Conservation (phyloP, 768 basidiomycete species). For the Russula sp. region DNA sequence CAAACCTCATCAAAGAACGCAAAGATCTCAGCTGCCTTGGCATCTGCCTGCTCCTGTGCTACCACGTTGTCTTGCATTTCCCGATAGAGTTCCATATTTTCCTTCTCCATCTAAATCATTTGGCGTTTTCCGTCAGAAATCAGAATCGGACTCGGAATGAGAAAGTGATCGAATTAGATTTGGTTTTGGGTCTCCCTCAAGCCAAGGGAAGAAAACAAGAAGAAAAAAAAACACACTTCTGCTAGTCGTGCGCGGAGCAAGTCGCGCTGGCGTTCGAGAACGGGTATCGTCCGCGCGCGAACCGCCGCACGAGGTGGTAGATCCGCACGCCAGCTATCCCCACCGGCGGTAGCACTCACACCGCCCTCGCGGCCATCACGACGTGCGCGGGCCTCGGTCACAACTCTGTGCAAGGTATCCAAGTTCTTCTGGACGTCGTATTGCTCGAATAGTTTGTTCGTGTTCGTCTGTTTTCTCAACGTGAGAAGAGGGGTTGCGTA, state of each 20-base stretch:
- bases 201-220: not conserved
- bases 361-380: constrained; percentile 36
- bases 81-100: constrained; percentile 42
- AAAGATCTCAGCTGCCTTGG: constrained; percentile 40
- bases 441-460: constrained; percentile 62
- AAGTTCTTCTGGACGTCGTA: constrained; percentile 63
- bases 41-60: constrained; percentile 40
- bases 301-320: constrained; percentile 57
- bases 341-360: constrained; percentile 8
- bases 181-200: too few species aligned
- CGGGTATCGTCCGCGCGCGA: constrained; percentile 54
- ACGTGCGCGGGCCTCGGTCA: constrained; percentile 57
- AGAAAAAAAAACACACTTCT: constrained; percentile 26
- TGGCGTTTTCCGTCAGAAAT: not conserved
- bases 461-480: constrained; percentile 56
- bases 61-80: constrained; percentile 43
- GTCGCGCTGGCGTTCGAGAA: constrained; percentile 40
- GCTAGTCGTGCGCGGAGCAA: constrained; percentile 33
- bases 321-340: constrained; percentile 59
- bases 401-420: constrained; percentile 60
- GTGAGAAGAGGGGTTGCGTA: too few species aligned
- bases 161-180: too few species aligned
- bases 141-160: too few species aligned
- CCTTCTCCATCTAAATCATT: constrained; percentile 39
- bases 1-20: constrained; percentile 49